Evolutionary conservation across 768 basidiomycete genomes (phyloP).

Genomic region (Tremella fuciformis): DNA sequence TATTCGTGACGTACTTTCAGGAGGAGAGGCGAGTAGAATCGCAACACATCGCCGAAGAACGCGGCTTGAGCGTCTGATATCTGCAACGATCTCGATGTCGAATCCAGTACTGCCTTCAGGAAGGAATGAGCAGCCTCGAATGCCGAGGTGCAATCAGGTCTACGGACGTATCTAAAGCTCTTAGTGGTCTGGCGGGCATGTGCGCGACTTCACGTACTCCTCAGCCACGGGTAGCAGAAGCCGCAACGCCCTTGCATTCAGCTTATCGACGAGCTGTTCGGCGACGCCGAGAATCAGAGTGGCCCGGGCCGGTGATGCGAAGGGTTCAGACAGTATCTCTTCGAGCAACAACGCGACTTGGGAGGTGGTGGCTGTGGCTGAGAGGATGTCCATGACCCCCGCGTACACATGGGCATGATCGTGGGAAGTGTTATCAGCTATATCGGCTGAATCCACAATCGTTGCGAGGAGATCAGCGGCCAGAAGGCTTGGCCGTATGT

Average conservation of each 20-base stretch:
- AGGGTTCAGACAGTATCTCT: too few relatives aligned
- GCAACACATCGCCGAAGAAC: constrained; percentile 19
- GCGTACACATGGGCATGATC: too few relatives aligned
- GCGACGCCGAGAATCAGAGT: constrained; percentile 16
- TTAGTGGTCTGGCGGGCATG: neutral
- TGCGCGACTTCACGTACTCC: constrained; percentile 7
- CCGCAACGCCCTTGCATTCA: constrained; percentile 11
- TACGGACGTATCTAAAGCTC: constrained; percentile 10
- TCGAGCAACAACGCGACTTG: too few relatives aligned
- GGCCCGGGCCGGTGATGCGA: neutral
- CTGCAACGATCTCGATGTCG: constrained; percentile 5
- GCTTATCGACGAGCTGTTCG: constrained; percentile 22
- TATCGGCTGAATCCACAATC: too few relatives aligned
- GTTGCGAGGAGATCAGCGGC: too few relatives aligned
- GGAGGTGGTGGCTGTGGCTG: too few relatives aligned
- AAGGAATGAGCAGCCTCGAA: constrained; percentile 42
- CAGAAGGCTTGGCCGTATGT: too few relatives aligned
- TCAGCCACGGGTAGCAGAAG: constrained; percentile 1
- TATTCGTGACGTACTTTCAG: constrained; percentile 13
- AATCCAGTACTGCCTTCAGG: constrained; percentile 21
- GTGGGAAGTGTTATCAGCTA: too few relatives aligned
- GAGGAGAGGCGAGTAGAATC: constrained; percentile 14
- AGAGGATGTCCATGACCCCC: too few relatives aligned
- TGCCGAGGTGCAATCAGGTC: constrained; percentile 11
- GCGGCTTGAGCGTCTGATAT: neutral